Evolutionary conservation across 805 yeast genomes (phyloP).

Genomic region (Scheffersomyces spartinae): DNA sequence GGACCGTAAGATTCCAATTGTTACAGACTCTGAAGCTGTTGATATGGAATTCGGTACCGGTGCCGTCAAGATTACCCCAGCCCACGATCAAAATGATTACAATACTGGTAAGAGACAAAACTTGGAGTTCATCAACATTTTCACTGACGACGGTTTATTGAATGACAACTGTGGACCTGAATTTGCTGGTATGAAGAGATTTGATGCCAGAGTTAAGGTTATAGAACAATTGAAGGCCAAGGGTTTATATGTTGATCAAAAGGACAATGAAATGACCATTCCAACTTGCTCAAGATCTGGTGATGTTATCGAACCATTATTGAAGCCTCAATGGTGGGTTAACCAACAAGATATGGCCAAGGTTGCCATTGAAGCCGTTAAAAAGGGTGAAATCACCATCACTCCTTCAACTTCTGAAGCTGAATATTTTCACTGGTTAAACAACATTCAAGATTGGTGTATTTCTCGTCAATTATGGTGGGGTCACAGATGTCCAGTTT

Average conservation of each 20-base stretch:
- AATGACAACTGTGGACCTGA: constrained; percentile 85
- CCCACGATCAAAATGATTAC: constrained; percentile 96
- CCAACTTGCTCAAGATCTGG: constrained; percentile 95
- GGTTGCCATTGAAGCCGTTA: constrained; percentile 78
- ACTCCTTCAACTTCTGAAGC: constrained; percentile 83
- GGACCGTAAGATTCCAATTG: constrained; percentile 75
- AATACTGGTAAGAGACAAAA: constrained; percentile 89
- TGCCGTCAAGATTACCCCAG: constrained; percentile 98
- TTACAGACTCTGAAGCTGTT: constrained; percentile 86
- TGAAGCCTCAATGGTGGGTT: constrained; percentile 99
- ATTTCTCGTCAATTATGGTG: constrained; percentile 85
- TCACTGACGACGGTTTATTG: constrained; percentile 84
- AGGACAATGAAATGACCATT: constrained; percentile 91
- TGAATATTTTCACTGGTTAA: constrained; percentile 93
- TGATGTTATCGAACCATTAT: constrained; percentile 89
- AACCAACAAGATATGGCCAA: constrained; percentile 80
- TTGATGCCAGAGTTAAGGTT: constrained; percentile 82
- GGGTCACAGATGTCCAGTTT: constrained; percentile 98
- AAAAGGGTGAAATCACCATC: constrained; percentile 68
- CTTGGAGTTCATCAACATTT: constrained; percentile 78
- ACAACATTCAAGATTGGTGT: constrained; percentile 98
- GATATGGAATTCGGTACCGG: constrained; percentile 99
- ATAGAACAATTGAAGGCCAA: constrained; percentile 65
- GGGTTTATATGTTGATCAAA: constrained; percentile 72
- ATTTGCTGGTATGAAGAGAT: constrained; percentile 84